Conservation (phyloP, 257 asterid species). For the Jasminum sambac region DNA sequence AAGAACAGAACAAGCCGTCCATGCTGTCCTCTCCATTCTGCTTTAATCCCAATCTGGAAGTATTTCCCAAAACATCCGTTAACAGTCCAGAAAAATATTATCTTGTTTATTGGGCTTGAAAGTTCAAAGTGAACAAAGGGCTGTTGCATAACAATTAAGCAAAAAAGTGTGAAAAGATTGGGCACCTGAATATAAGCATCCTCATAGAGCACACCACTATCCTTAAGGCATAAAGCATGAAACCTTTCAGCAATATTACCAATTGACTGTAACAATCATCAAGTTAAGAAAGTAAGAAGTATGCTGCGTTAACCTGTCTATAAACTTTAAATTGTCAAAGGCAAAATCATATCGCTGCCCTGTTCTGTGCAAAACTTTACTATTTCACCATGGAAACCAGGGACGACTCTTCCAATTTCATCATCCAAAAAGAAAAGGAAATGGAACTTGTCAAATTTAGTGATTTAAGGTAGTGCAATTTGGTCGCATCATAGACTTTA, state of each 20-base stretch:
- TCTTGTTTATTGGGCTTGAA: not conserved
- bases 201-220: conserved; percentile 91
- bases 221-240: conserved; percentile 78
- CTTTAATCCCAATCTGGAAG: conserved; percentile 87
- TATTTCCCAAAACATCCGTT: conserved; percentile 16
- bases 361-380: not conserved
- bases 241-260: conserved; percentile 86
- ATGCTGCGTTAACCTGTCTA: not conserved
- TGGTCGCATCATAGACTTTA: not conserved
- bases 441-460: not conserved
- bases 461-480: not conserved
- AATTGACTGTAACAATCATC: conserved; percentile 63
- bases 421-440: not conserved
- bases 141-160: conserved; percentile 18
- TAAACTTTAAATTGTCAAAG: not conserved
- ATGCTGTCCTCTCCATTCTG: conserved; percentile 87
- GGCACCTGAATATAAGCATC: conserved; percentile 89
- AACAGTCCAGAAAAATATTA: conserved; percentile 5
- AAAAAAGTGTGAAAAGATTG: conserved; percentile 16
- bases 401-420: not conserved
- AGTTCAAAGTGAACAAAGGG: not conserved
- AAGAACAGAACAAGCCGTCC: conserved; percentile 89
- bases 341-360: not conserved
- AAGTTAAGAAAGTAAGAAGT: conserved; percentile 26
- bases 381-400: not conserved